Base-by-base conservation (phyloP, 1,139 yeast genomes). In the Wickerhamomyces sp. region DNA sequence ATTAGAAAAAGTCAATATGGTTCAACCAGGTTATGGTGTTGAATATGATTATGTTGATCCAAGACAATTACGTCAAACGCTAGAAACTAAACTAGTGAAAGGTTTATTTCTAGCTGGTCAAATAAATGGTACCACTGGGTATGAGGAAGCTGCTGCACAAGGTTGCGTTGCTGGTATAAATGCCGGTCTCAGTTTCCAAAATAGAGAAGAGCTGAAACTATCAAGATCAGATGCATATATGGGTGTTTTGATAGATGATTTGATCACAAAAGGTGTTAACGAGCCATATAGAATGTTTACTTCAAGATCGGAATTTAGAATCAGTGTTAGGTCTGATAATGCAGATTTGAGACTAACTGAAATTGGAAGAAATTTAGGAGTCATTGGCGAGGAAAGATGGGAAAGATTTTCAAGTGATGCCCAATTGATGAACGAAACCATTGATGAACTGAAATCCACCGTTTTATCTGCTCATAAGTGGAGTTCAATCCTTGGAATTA, bases 271-370 rank as follows among this genome's bases (percentile, higher is more conserved):
- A 62, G 99, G 98, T 16, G 96, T 94, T 1, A 90, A 84, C 45
- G 99, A 94, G 58, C 99, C 99, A 1, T 94, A 94, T 59, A 71
- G 99, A 47, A 94, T 94, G 98, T 94, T 94, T 57, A 94, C 98
- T 0, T 88, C 97, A 3, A 73, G 99, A 40, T 86, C 96, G 0
- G 99, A 94, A 58, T 94, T 88, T 60, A 71, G 98, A 55, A 77
- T 94, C 32, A 81, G 90, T 22, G 84, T 89, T 8, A 71, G 99
- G 43, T 81, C 96, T 1, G 98, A 94, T 60, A 94, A 92, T 64
- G 98, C 99, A 0, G 97, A 94, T 56, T 60, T 72, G 41, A 68
- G 99, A 44, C 65, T 94, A 40, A 90, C 97, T 0, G 77, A 71
- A 41, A 61, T 68, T 45, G 98, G 96, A 1, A 67, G 74, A 37